A percentile compares a stretch with the other conserved stretches of the same genome.
Evolutionary conservation across 108 stramenopile genomes (phyloP).

Genomic region (Conticribra guillardii): DNA sequence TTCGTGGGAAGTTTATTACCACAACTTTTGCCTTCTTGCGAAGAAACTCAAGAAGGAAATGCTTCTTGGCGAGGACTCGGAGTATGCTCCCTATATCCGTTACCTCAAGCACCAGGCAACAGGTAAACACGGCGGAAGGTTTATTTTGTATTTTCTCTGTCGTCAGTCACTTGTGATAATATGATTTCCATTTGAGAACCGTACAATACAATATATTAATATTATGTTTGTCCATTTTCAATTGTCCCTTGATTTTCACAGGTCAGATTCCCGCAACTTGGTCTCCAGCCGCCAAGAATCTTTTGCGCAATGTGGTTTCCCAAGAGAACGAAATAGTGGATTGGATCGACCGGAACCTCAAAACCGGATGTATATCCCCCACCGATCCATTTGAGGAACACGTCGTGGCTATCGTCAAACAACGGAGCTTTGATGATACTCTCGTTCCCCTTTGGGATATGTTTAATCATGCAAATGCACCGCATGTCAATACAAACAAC

Average conservation of each 20-base stretch:
- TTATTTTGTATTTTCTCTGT: too few species aligned
- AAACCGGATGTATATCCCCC: neutral
- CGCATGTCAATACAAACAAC: slow-evolving; percentile 40
- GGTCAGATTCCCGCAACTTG: neutral
- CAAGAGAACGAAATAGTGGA: neutral
- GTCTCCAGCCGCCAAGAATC: neutral
- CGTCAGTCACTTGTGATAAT: neutral
- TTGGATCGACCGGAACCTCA: slow-evolving; percentile 1
- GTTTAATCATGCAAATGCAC: slow-evolving; percentile 50
- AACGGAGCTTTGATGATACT: slow-evolving; percentile 15
- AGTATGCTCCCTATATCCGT: neutral
- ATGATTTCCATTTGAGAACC: neutral
- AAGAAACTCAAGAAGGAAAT: slow-evolving; percentile 39
- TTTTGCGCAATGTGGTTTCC: neutral
- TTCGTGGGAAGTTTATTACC: neutral
- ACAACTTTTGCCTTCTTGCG: slow-evolving; percentile 29
- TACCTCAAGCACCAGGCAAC: neutral
- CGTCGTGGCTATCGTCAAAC: neutral
- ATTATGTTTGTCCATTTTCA: neutral
- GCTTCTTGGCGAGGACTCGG: slow-evolving; percentile 1
- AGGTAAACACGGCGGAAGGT: too few species aligned
- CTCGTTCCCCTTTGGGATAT: slow-evolving; percentile 49
- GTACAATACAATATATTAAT: neutral
- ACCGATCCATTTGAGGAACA: slow-evolving; percentile 12
- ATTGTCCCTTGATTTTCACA: neutral